phyloP scores from a whole-genome alignment of 2,329 filamentous ascomycete species.

The Lecanicillium sp. region DNA sequence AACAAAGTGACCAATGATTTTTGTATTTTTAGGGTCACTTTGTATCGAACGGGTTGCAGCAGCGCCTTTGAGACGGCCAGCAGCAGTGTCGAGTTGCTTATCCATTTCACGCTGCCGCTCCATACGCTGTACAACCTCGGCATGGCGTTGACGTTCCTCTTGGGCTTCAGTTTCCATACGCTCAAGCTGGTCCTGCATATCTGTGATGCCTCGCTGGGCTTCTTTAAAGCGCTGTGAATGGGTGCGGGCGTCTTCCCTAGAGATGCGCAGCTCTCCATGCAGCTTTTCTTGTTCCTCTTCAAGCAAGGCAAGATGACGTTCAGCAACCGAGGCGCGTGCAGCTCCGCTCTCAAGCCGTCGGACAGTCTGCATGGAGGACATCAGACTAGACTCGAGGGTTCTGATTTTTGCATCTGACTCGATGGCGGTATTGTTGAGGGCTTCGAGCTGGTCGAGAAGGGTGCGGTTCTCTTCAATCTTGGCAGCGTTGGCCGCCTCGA shows the following conservation, averaged over 20 bases:
- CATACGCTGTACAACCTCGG: constrained; percentile 73
- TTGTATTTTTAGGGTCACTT: constrained; percentile 47
- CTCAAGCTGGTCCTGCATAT: constrained; percentile 82
- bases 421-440: constrained; percentile 67
- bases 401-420: constrained; percentile 76
- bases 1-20: constrained; percentile 89
- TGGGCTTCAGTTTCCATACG: constrained; percentile 76
- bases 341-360: constrained; percentile 67
- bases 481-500: constrained; percentile 69
- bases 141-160: constrained; percentile 73
- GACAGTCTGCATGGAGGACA: constrained; percentile 69
- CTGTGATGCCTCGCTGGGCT: constrained; percentile 69
- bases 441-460: constrained; percentile 76
- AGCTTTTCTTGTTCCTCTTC: constrained; percentile 74
- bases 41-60: constrained; percentile 61
- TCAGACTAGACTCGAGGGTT: constrained; percentile 65
- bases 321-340: constrained; percentile 66
- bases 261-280: constrained; percentile 56
- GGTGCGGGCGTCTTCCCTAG: constrained; percentile 66
- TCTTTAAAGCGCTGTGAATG: constrained; percentile 78
- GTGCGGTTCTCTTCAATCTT: constrained; percentile 76
- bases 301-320: constrained; percentile 68
- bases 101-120: constrained; percentile 78
- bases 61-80: constrained; percentile 71
- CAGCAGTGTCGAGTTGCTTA: constrained; percentile 70